Evolutionary conservation across 2,329 filamentous ascomycete species (phyloP).

Genomic region (Zopfia rhizophila): DNA sequence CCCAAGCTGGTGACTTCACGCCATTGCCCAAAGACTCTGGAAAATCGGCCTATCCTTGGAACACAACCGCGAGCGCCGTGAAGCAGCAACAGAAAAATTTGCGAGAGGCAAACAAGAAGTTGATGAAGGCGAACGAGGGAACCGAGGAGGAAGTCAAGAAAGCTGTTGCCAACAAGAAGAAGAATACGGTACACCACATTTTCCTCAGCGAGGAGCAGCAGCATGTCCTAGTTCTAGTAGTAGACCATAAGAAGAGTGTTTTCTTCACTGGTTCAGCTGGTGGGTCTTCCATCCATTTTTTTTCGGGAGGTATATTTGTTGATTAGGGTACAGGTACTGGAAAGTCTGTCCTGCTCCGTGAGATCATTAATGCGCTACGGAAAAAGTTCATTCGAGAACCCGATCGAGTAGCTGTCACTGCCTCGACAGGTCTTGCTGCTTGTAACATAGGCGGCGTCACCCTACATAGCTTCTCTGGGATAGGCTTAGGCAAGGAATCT

Average conservation of each 20-base stretch:
- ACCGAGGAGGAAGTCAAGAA: slow-evolving; percentile 61
- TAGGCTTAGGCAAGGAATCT: slow-evolving; percentile 92
- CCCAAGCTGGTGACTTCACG: slow-evolving; percentile 54
- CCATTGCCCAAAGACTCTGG: slow-evolving; percentile 53
- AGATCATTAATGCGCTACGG: slow-evolving; percentile 85
- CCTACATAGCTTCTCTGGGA: slow-evolving; percentile 93
- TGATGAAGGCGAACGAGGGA: slow-evolving; percentile 49
- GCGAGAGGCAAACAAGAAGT: slow-evolving; percentile 69
- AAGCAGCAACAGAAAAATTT: slow-evolving; percentile 82
- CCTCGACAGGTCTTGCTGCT: slow-evolving; percentile 93
- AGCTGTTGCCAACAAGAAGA: slow-evolving; percentile 55
- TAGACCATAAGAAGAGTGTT: slow-evolving; percentile 83
- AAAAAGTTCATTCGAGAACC: slow-evolving; percentile 79
- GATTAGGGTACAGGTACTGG: slow-evolving; percentile 76
- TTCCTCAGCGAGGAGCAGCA: slow-evolving; percentile 87
- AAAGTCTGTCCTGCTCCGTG: slow-evolving; percentile 94
- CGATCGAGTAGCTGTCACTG: slow-evolving; percentile 90
- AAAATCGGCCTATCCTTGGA: slow-evolving; percentile 67
- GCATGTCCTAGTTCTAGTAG: slow-evolving; percentile 83
- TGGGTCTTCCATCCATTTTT: too few species aligned
- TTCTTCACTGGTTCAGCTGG: slow-evolving; percentile 98
- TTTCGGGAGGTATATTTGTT: too few species aligned
- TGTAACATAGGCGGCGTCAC: slow-evolving; percentile 98
- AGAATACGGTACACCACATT: slow-evolving; percentile 64
- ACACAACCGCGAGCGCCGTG: slow-evolving; percentile 76